Base-by-base conservation (phyloP, 257 asterid genomes). In the Rhazya stricta region DNA sequence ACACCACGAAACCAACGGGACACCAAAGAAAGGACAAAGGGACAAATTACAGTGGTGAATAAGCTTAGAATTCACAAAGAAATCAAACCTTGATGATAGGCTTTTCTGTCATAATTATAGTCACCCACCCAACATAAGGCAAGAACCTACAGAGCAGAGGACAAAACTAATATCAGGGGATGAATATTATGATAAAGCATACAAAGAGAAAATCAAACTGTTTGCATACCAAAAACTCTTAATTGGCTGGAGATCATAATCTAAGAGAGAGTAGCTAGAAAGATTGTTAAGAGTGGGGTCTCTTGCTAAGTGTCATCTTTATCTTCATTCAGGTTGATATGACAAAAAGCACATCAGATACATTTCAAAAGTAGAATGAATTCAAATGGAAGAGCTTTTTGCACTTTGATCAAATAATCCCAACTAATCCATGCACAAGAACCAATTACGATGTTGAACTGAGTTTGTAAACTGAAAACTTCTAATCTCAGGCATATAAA, bases 41-140 rank as follows among this genome's bases (percentile, higher is more conserved):
- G 34, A 69, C 34, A n/a, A n/a, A 29, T n/a, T 11, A 34, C 8
- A 10, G 4, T 32, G 34, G 15, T 66, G 18, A 23, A 51, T n/a
- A 56, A 69, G 51, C 48, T 36, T 41, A 10, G 69, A 74, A 43
- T 43, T 79, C 12, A 15, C 29, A 34, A 1, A 23, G 37, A 68
- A 53, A 79, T 67, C 83, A 42, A 68, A 94, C 99, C 99, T 94
- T 94, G 91, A 94, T 87, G 76, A 92, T 86, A 50, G 99, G 99
- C 87, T 95, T 92, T 80, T 95, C 99, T 1, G 99, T 95, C 99
- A 95, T 95, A 81, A 95, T 91, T 74, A 95, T 95, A 0, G 99
- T 95, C 72, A 95, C 99, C 99, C 99, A 95, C 10, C 99, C 99
- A 16, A 95, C 99, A 53, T 95, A 95, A 8, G 98, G 98, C 88